Conservation (phyloP, 1,139 yeast species). For the Pichia sp. region DNA sequence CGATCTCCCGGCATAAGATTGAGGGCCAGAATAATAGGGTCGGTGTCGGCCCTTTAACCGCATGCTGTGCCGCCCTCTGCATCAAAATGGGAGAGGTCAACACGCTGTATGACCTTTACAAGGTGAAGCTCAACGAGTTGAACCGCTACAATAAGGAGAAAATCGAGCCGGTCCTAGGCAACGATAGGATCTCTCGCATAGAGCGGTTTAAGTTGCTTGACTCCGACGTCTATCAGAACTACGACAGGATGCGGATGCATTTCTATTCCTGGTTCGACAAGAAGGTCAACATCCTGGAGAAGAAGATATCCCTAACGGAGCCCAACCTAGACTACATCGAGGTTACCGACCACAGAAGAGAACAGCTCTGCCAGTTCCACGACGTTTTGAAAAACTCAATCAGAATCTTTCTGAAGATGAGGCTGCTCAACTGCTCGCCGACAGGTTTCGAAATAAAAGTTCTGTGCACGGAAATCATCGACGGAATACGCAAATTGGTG, state of each 20-base stretch:
- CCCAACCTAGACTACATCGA: neutral
- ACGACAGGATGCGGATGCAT: conserved; percentile 16
- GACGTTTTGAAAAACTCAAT: conserved; percentile 20
- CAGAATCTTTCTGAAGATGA: neutral
- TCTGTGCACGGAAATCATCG: neutral
- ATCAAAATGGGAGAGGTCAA: conserved; percentile 22
- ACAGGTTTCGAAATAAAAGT: neutral
- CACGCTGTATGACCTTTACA: conserved; percentile 20
- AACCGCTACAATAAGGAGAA: conserved; percentile 5
- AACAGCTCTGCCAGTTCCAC: conserved; percentile 16
- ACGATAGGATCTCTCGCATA: conserved; percentile 3
- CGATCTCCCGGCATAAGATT: neutral
- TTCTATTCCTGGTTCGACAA: conserved; percentile 24
- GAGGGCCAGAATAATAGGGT: neutral
- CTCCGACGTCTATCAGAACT: conserved; percentile 14
- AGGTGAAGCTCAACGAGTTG: conserved; percentile 9
- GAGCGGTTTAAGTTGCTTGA: conserved; percentile 11
- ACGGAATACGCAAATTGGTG: neutral
- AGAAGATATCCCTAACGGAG: conserved; percentile 10
- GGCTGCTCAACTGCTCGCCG: neutral
- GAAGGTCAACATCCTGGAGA: conserved; percentile 11
- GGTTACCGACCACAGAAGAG: neutral
- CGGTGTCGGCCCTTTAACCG: neutral
- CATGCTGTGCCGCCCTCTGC: conserved; percentile 18
- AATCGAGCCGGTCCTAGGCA: conserved; percentile 6